These are phyloP conservation scores for Vitis labrusca DNA, from an alignment of 164 flowering plant species.

Conservation along the genomic window DNA sequence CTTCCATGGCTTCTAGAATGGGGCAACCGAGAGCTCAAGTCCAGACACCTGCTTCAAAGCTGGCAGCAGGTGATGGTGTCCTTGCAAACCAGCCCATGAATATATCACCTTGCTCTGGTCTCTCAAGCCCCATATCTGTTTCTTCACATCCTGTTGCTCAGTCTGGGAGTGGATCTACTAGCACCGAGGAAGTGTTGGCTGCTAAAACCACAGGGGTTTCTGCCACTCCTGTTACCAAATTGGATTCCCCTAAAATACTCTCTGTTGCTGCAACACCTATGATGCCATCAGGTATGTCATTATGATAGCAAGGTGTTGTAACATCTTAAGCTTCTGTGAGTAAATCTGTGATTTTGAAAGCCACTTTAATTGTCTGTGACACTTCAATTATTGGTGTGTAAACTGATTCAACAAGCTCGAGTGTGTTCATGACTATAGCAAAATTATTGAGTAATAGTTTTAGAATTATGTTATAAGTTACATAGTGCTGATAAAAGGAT, in stretches of 20 bases:
- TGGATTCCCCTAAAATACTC: constrained; percentile 37
- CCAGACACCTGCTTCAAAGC: constrained; percentile 37
- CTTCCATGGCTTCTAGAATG: constrained; percentile 29
- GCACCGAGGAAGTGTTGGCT: constrained; percentile 46
- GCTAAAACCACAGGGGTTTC: constrained; percentile 35
- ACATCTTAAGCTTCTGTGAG: too few relatives aligned
- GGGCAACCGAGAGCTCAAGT: constrained; percentile 30
- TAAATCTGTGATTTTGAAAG: too few relatives aligned
- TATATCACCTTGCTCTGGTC: constrained; percentile 43
- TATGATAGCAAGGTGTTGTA: not conserved
- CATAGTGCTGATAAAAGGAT: too few relatives aligned
- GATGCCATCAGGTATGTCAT: constrained; percentile 56
- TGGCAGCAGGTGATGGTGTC: constrained; percentile 35
- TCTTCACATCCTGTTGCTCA: constrained; percentile 58
- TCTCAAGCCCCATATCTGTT: constrained; percentile 67
- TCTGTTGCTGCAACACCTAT: constrained; percentile 37
- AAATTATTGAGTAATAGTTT: too few relatives aligned
- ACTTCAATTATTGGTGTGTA: too few relatives aligned
- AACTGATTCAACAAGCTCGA: too few relatives aligned
- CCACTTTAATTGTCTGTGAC: too few relatives aligned
- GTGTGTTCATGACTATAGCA: too few relatives aligned
- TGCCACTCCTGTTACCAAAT: constrained; percentile 38
- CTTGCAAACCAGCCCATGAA: constrained; percentile 37
- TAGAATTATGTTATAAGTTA: too few relatives aligned
- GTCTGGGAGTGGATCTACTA: constrained; percentile 50